A percentile compares a stretch with the other conserved stretches of the same genome.
Evolutionary conservation across 2,329 filamentous ascomycete species (phyloP).

Genomic region (Ceratocystiopsis sp.): DNA sequence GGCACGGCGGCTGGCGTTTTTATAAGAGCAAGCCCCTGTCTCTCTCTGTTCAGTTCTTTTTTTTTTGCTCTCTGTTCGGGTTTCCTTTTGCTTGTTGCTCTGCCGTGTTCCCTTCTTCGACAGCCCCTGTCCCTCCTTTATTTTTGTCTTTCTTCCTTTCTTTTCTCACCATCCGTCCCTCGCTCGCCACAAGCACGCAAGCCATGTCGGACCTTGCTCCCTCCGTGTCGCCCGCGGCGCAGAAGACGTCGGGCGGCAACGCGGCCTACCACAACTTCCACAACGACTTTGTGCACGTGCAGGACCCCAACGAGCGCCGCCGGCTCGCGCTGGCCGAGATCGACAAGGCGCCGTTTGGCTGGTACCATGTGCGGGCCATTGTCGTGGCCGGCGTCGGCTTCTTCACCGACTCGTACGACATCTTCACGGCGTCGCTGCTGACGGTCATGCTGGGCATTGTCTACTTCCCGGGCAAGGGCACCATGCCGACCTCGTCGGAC

Average conservation of each 20-base stretch:
- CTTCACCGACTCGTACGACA: slow-evolving; percentile 68
- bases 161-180: background rate
- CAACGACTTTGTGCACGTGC: slow-evolving; percentile 28
- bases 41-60: background rate
- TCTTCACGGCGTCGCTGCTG: slow-evolving; percentile 60
- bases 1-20: no score
- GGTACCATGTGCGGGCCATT: slow-evolving; percentile 66
- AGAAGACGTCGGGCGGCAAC: slow-evolving; percentile 46
- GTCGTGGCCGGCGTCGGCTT: slow-evolving; percentile 72
- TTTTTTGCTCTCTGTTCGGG: background rate
- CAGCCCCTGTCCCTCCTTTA: background rate
- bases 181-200: background rate
- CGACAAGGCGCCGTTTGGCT: slow-evolving; percentile 66
- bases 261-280: slow-evolving; percentile 62
- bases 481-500: slow-evolving; percentile 50
- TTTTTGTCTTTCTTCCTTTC: background rate
- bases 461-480: slow-evolving; percentile 43
- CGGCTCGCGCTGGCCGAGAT: slow-evolving; percentile 67
- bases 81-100: background rate
- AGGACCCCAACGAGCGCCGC: slow-evolving; percentile 62
- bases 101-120: background rate
- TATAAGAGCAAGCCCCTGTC: no score
- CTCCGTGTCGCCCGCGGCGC: slow-evolving; percentile 6
- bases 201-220: slow-evolving; percentile 9
- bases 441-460: slow-evolving; percentile 66